These are phyloP conservation scores for Citrus hindsii DNA, from an alignment of 345 rosid species.

Conservation along the genomic window DNA sequence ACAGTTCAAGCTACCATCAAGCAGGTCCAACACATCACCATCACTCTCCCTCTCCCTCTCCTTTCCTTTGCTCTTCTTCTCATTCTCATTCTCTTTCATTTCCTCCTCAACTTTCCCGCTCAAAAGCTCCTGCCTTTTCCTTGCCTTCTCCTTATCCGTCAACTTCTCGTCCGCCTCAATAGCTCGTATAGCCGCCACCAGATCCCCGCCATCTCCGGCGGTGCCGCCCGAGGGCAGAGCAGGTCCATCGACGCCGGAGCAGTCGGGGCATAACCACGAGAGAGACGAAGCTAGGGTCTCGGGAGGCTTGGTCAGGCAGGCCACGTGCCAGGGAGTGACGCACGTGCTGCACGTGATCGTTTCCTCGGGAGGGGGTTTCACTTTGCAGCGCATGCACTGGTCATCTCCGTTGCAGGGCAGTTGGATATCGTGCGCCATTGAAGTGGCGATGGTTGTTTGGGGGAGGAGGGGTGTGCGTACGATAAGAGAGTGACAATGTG, in stretches of 20 bases:
- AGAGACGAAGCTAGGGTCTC: conserved; percentile 34
- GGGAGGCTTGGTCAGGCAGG: conserved; percentile 37
- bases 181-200: conserved; percentile 45
- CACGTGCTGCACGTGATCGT: conserved; percentile 49
- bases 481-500: not conserved
- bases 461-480: not conserved
- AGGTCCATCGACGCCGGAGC: conserved; percentile 21
- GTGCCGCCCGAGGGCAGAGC: conserved; percentile 1
- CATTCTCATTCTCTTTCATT: conserved; percentile 9
- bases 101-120: conserved; percentile 32
- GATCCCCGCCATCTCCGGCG: conserved; percentile 16
- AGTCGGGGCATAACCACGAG: conserved; percentile 57
- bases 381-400: conserved; percentile 51
- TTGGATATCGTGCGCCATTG: conserved; percentile 36
- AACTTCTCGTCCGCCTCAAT: conserved; percentile 48
- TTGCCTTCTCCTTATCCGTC: conserved; percentile 52
- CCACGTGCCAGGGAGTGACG: conserved; percentile 58
- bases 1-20: conserved; percentile 42
- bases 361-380: conserved; percentile 36
- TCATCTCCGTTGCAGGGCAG: conserved; percentile 63
- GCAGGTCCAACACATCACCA: conserved; percentile 29
- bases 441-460: not conserved
- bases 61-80: conserved; percentile 12
- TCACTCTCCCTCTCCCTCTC: conserved; percentile 7
- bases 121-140: conserved; percentile 47